A percentile compares a stretch with the other conserved stretches of the same genome.
These are phyloP conservation scores for Mycena rebaudengoi DNA, from an alignment of 768 basidiomycete species.

Conservation along the genomic window DNA sequence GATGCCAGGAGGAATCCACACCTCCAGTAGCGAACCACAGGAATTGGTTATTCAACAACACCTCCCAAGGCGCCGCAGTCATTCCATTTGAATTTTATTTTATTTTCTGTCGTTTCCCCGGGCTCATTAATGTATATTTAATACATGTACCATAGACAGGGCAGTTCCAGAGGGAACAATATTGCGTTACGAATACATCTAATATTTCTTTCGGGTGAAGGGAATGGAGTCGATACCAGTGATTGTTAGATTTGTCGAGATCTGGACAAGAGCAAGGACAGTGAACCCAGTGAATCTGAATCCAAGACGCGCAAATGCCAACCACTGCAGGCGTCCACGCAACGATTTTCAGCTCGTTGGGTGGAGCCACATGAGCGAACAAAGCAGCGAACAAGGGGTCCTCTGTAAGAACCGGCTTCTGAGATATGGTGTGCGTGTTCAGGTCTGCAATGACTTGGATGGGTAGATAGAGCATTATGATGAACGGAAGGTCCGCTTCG, in stretches of 20 bases:
- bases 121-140: background rate
- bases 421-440: slow-evolving; percentile 1
- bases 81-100: background rate
- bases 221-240: background rate
- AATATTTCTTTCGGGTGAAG: background rate
- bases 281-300: background rate
- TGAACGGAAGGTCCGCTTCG: slow-evolving; percentile 32
- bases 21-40: background rate
- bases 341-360: slow-evolving; percentile 18
- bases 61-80: background rate
- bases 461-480: slow-evolving; percentile 25
- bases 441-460: slow-evolving; percentile 34
- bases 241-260: background rate
- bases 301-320: no score
- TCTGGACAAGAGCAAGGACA: background rate
- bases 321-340: background rate
- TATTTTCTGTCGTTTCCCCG: background rate
- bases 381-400: slow-evolving; percentile 14
- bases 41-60: background rate
- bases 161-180: background rate
- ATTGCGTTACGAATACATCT: background rate
- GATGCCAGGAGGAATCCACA: background rate
- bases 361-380: background rate
- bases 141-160: background rate
- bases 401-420: background rate